Evolutionary conservation across 805 yeast species (phyloP).

Genomic region (Metschnikowia proteae): DNA sequence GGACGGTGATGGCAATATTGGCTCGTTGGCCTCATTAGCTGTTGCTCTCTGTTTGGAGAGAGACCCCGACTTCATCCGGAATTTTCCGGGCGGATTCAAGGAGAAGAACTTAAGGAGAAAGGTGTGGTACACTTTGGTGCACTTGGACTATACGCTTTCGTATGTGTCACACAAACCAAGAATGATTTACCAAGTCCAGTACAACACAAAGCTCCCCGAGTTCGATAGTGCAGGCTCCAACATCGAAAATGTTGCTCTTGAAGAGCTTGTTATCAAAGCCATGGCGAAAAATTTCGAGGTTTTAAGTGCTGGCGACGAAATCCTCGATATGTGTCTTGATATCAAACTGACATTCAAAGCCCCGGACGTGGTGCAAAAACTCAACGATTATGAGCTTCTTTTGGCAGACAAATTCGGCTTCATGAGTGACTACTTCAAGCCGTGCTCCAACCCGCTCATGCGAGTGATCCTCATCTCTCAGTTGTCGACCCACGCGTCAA

Average conservation of each 20-base stretch:
- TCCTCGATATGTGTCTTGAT: slow-evolving; percentile 12
- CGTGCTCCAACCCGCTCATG: neutral
- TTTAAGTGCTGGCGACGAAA: slow-evolving; percentile 6
- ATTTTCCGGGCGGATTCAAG: slow-evolving; percentile 9
- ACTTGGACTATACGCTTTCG: slow-evolving; percentile 12
- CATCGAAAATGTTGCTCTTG: slow-evolving; percentile 9
- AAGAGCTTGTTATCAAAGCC: slow-evolving; percentile 5
- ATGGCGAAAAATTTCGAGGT: slow-evolving; percentile 5
- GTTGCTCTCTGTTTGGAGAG: slow-evolving; percentile 12
- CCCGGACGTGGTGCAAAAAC: slow-evolving; percentile 5
- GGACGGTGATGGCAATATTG: slow-evolving; percentile 9
- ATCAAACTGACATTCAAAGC: slow-evolving; percentile 6
- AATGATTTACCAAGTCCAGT: slow-evolving; percentile 3
- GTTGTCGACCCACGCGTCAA: slow-evolving; percentile 8
- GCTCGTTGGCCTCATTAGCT: slow-evolving; percentile 13
- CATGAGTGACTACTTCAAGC: slow-evolving; percentile 8
- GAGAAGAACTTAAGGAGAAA: slow-evolving; percentile 15
- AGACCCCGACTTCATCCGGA: slow-evolving; percentile 14
- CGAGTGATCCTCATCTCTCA: slow-evolving; percentile 3
- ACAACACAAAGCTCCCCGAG: slow-evolving; percentile 12
- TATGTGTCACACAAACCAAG: slow-evolving; percentile 14
- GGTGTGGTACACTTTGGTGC: slow-evolving; percentile 16
- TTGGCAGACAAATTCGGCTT: slow-evolving; percentile 11
- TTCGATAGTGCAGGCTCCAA: slow-evolving; percentile 10
- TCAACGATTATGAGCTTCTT: slow-evolving; percentile 11